Evolutionary conservation across 495 filamentous ascomycete species (phyloP), one percentile per base, ranked within the genome.

Genomic region (Neurospora sp.): DNA sequence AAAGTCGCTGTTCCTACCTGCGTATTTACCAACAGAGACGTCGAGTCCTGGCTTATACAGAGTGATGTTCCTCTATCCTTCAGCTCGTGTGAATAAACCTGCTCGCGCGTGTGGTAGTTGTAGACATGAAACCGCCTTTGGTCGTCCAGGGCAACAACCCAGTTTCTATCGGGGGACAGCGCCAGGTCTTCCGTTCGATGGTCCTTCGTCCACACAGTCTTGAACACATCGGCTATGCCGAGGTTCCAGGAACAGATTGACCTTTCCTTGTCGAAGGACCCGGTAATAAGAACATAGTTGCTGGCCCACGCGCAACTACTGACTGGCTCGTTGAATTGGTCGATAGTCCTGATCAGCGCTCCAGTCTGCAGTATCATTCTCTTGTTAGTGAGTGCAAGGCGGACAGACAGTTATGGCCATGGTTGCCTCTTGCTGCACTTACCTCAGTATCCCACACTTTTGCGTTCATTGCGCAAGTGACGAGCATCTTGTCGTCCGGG

Each of bases 261-360:
- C 39, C 87, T 84, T 20, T 82, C 83, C 44, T 86, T 85, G 76
- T 96, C 92, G 23, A 96, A 88, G 37, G 92, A 91, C 9, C 92
- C 93, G 4, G 92, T 93, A 54, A 98, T 87, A 76, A 99, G 93
- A 0, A 88, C 88, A 69, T 91, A 82, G 4, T 92, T 90, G 80
- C 96, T 91, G 7, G 91, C 88, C 96, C 96, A 99, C 16, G 90
- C 90, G 69, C 93, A 94, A 66, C 92, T 88, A 18, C 93, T 96
- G 14, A 97, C 94, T 5, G 93, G 91, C 73, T 97, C 89, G 10
- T 86, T 86, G 77, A 93, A 93, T 11, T 90, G 86, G 48, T 90
- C 85, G 54, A 96, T 85, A 5, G 83, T 88, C 41, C 86, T 79
- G 39, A 94, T 81, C 71, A 89, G 88, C 69, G 82, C 82, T 11